phyloP scores from a whole-genome alignment of 768 basidiomycete species.

The Gelatoporia subvermispora region DNA sequence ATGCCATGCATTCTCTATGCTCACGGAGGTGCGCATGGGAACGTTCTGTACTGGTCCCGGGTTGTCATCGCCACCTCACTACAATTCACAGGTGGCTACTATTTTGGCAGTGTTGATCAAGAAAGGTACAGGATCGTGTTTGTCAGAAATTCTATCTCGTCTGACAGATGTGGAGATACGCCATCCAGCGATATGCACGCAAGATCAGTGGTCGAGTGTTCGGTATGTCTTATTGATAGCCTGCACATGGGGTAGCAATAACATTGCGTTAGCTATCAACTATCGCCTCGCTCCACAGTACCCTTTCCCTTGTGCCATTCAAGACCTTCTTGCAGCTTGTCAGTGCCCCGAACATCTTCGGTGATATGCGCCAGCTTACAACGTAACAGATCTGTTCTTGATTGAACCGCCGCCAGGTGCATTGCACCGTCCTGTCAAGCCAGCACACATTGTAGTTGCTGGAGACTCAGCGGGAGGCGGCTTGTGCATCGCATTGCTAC shows the following conservation, averaged over 20 bases:
- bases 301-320: conserved; percentile 90
- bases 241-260: not conserved
- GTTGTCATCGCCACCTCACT: conserved; percentile 8
- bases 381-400: conserved; percentile 68
- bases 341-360: conserved; percentile 18
- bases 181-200: conserved; percentile 79
- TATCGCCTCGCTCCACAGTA: conserved; percentile 94
- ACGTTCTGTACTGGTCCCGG: not conserved
- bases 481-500: conserved; percentile 75
- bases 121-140: conserved; percentile 42
- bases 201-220: conserved; percentile 93
- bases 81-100: conserved; percentile 60
- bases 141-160: not conserved
- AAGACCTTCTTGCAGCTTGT: conserved; percentile 89
- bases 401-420: conserved; percentile 82
- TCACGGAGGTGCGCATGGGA: conserved; percentile 58
- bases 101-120: conserved; percentile 77
- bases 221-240: conserved; percentile 34
- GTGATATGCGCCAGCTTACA: not conserved
- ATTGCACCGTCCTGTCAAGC: conserved; percentile 73
- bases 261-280: conserved; percentile 51
- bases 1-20: conserved; percentile 80
- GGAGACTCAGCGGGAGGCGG: conserved; percentile 96
- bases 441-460: conserved; percentile 75
- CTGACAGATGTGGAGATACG: conserved; percentile 40